phyloP scores from a whole-genome alignment of 2,329 filamentous ascomycete genomes.

The Purpureocillium lavendulum region DNA sequence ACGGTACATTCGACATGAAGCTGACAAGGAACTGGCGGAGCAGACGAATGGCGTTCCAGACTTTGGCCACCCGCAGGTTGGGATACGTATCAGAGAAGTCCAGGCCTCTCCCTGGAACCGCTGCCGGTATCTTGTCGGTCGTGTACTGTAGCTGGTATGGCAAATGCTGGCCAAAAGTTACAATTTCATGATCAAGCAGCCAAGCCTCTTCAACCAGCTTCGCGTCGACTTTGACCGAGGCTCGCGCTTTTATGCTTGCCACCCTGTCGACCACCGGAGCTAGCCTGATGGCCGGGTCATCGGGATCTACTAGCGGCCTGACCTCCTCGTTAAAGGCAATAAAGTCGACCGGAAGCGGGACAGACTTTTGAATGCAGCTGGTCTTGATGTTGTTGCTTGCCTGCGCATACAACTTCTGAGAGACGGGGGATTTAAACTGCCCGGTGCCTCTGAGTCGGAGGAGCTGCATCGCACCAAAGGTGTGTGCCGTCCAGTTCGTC shows the following conservation, averaged over 20 bases:
- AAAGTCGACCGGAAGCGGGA: conserved; percentile 12
- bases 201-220: conserved; percentile 11
- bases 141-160: conserved; percentile 4
- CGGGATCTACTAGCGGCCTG: conserved; percentile 5
- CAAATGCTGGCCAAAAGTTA: conserved; percentile 1
- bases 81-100: conserved; percentile 10
- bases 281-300: conserved; percentile 8
- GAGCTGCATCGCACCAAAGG: conserved; percentile 15
- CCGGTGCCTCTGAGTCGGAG: conserved; percentile 13
- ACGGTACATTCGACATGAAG: conserved; percentile 6
- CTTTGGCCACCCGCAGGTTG: conserved; percentile 10
- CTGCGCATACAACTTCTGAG: conserved; percentile 14
- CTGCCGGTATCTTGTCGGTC: background rate
- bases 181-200: conserved; percentile 9
- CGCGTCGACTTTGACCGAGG: background rate
- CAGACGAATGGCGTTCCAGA: conserved; percentile 17
- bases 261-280: conserved; percentile 10
- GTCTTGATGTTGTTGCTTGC: conserved; percentile 17
- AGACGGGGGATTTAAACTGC: conserved; percentile 11
- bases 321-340: conserved; percentile 9
- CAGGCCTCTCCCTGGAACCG: conserved; percentile 8
- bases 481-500: conserved; percentile 17
- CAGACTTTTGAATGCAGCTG: conserved; percentile 14
- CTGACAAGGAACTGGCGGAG: conserved; percentile 15
- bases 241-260: conserved; percentile 9